These are phyloP conservation scores for Solanum chacoense DNA, from an alignment of 305 asterid species.

Conservation along the genomic window DNA sequence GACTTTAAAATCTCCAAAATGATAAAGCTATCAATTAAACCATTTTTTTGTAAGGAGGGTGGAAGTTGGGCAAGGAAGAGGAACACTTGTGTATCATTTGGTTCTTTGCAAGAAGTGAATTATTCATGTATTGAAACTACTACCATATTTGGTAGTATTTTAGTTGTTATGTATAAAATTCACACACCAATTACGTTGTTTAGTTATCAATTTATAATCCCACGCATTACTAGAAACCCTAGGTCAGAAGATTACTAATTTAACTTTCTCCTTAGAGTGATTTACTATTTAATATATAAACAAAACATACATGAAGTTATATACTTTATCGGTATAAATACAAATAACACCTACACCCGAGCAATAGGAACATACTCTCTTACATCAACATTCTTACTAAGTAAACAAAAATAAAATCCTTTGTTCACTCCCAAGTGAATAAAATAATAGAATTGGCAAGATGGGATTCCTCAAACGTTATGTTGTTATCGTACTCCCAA, in stretches of 20 bases:
- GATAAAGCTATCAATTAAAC: not conserved
- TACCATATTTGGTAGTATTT: too few species aligned
- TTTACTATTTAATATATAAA: not conserved
- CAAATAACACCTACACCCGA: not conserved
- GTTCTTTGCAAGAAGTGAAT: too few species aligned
- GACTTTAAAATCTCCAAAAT: too few species aligned
- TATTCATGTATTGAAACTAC: too few species aligned
- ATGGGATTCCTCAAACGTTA: too few species aligned
- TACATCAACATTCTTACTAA: not conserved
- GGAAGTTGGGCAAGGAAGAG: too few species aligned
- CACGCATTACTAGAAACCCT: not conserved
- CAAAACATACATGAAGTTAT: not conserved
- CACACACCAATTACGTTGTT: too few species aligned
- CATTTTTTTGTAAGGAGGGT: not conserved
- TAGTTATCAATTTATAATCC: too few species aligned
- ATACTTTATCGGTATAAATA: not conserved
- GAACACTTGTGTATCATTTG: too few species aligned
- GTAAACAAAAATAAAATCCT: not conserved
- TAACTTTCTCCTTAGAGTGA: not conserved
- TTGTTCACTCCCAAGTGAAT: slow-evolving; percentile 23
- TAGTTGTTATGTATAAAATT: too few species aligned
- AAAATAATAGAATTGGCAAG: too few species aligned
- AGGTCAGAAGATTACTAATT: not conserved
- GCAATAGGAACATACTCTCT: not conserved
- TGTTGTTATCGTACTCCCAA: too few species aligned